Conservation (phyloP, 2,329 filamentous ascomycete species). For the Cladorrhinum sp. region DNA sequence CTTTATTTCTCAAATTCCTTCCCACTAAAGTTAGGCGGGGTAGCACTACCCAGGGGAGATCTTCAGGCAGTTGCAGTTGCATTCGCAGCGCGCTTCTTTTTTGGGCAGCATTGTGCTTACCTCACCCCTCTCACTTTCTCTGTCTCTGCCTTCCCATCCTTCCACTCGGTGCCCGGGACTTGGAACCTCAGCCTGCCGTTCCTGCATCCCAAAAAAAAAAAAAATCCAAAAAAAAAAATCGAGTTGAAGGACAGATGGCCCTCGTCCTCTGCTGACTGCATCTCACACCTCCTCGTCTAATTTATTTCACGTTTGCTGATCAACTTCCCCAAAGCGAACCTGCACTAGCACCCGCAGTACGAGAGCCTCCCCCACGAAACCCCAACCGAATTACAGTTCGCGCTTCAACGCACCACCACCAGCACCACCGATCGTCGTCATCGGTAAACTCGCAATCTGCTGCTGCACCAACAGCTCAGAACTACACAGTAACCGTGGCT, state of each 20-base stretch:
- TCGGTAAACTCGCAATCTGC: constrained; percentile 58
- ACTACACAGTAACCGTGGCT: constrained; percentile 32
- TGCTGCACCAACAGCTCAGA: constrained; percentile 38
- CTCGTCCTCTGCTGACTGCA: constrained; percentile 1
- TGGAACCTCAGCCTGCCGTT: not conserved
- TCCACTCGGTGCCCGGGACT: no score
- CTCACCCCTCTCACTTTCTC: constrained; percentile 11
- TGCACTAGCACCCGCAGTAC: constrained; percentile 31
- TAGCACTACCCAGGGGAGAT: constrained; percentile 1
- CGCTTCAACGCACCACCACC: constrained; percentile 22
- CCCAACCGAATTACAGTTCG: constrained; percentile 34
- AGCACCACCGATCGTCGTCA: constrained; percentile 50
- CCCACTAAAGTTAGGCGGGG: not conserved
- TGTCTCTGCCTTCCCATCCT: not conserved
- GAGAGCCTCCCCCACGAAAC: constrained; percentile 37
- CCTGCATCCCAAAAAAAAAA: not conserved
- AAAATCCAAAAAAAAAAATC: not conserved
- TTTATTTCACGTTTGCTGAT: constrained; percentile 23
- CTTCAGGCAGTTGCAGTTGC: not conserved
- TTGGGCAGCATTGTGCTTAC: constrained; percentile 15
- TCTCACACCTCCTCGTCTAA: not conserved
- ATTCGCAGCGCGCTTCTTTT: not conserved
- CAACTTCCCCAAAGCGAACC: constrained; percentile 31
- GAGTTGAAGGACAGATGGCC: not conserved
- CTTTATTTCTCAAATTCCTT: constrained; percentile 17